Base-by-base conservation (phyloP, 1,139 yeast genomes). In the Yamadazyma blattariae region DNA sequence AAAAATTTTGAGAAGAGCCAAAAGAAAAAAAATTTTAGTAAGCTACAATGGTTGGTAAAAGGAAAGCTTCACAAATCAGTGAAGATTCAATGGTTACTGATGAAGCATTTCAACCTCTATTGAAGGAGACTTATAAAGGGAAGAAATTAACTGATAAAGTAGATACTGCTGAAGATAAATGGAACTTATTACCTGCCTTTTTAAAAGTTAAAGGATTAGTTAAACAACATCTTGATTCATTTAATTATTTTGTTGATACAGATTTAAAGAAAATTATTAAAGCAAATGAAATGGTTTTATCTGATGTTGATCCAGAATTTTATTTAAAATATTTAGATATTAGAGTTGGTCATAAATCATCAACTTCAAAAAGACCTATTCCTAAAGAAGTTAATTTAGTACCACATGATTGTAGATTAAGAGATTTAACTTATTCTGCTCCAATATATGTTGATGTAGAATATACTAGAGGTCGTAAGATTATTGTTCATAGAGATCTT, bases 391-490 rank as follows among this genome's bases (percentile, higher is more conserved):
- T 77, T 38, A 66, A 82, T 44, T 57, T 88, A 34, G 88, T 96
- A 0, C 99, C 99, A 2, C 99, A 92, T 52, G 97, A 92, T 60
- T 92, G 99, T 62, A 76, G 99, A 46, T 70, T 92, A 45, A 78
- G 99, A 59, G 99, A 92, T 52, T 72, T 92, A 67, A 88, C 97
- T 0, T 92, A 92, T 52, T 85, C 96, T 27, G 97, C 98, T 0
- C 97, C 97, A 1, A 88, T 92, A 27, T 87, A 83, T 50, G 98
- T 94, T 34, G 98, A 92, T 61, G 96, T 92, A 21, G 98, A 94
- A 56, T 92, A 92, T 55, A 92, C 97, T 1, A 73, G 97, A 54
- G 98, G 97, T 14, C 74, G 92, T 46, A 89, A 88, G 58, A 87
- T 92, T 56, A 87, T 90, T 45, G 79, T 87, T 67, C 92, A 89